Conservation (phyloP, 225 moss, liverwort and hornwort genomes). For the Asterella californica region DNA sequence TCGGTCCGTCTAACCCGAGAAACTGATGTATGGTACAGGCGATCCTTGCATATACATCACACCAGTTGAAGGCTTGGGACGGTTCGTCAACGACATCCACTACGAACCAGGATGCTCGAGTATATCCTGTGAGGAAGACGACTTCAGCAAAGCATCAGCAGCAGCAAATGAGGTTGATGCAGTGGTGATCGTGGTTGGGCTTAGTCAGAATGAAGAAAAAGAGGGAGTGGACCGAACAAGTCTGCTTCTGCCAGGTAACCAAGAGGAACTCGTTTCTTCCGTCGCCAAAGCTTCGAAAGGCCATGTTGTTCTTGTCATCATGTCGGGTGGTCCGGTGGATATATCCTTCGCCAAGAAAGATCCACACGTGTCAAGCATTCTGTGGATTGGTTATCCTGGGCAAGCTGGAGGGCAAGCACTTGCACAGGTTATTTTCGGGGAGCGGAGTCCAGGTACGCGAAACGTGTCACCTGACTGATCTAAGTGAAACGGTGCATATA, state of each 20-base stretch:
- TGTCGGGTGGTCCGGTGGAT: conserved; percentile 85
- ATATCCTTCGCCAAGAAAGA: conserved; percentile 63
- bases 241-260: conserved; percentile 65
- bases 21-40: conserved; percentile 24
- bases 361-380: conserved; percentile 55
- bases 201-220: conserved; percentile 59
- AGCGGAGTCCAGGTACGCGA: conserved; percentile 55
- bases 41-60: conserved; percentile 68
- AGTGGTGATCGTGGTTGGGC: conserved; percentile 65
- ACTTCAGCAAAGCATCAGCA: conserved; percentile 29
- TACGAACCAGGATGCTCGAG: conserved; percentile 61
- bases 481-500: too few species aligned
- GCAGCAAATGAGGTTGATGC: conserved; percentile 49
- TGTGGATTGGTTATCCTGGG: conserved; percentile 95
- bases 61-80: conserved; percentile 49
- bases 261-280: conserved; percentile 44
- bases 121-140: conserved; percentile 38
- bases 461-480: background rate
- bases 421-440: conserved; percentile 71
- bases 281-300: conserved; percentile 48
- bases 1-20: background rate
- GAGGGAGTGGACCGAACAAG: conserved; percentile 63
- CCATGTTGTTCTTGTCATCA: conserved; percentile 73
- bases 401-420: conserved; percentile 82
- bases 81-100: conserved; percentile 41